These are phyloP conservation scores for Aspergillus coremiiformis DNA, from an alignment of 495 filamentous ascomycete species.

Conservation along the genomic window DNA sequence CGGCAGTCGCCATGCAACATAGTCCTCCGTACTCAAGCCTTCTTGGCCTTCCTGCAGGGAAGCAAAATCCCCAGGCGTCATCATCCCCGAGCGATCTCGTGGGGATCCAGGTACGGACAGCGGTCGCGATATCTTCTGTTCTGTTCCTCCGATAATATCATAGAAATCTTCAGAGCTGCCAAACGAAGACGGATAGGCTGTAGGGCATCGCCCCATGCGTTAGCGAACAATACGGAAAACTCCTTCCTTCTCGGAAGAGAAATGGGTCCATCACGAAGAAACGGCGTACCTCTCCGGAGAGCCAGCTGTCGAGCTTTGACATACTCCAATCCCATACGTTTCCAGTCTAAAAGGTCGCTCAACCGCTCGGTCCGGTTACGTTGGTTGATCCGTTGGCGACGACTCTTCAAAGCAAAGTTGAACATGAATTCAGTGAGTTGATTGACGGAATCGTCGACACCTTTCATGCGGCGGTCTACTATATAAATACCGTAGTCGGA, in stretches of 20 bases:
- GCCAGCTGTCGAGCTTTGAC: conserved; percentile 94
- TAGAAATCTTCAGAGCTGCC: conserved; percentile 65
- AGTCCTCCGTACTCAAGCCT: conserved; percentile 91
- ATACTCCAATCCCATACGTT: conserved; percentile 98
- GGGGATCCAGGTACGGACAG: conserved; percentile 92
- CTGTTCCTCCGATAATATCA: conserved; percentile 79
- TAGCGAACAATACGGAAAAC: conserved; percentile 1
- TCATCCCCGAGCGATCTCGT: conserved; percentile 86
- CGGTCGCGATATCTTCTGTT: conserved; percentile 88
- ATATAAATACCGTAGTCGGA: conserved; percentile 98
- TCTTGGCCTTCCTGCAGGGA: conserved; percentile 91
- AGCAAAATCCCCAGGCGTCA: conserved; percentile 98
- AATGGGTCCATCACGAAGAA: neutral
- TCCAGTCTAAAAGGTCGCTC: conserved; percentile 95
- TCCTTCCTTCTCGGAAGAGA: too few species aligned
- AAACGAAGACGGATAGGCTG: conserved; percentile 84
- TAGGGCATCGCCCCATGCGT: neutral
- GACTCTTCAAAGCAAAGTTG: conserved; percentile 89
- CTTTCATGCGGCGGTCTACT: conserved; percentile 91
- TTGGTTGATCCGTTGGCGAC: conserved; percentile 95
- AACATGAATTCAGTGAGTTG: conserved; percentile 90
- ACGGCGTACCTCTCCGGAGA: conserved; percentile 59
- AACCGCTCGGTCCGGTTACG: conserved; percentile 94
- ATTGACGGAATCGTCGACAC: conserved; percentile 94
- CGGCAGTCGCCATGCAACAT: conserved; percentile 96